Conservation (phyloP, 108 stramenopile species). For the Nitzschia inconspicua region DNA sequence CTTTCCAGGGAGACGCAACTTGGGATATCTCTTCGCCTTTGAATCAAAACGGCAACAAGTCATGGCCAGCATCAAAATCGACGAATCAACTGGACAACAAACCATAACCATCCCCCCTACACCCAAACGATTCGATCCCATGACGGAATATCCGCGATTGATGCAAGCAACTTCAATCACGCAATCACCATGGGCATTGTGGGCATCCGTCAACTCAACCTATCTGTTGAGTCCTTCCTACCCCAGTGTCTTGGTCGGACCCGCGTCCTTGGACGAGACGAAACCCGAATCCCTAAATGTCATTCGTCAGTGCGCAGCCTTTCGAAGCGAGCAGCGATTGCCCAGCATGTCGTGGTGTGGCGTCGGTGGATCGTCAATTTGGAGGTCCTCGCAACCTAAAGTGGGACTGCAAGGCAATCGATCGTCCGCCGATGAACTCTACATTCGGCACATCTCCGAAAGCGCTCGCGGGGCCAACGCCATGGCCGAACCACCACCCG, state of each 20-base stretch:
- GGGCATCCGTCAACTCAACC: constrained; percentile 51
- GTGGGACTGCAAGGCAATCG: constrained; percentile 93
- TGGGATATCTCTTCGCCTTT: constrained; percentile 90
- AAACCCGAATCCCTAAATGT: constrained; percentile 47
- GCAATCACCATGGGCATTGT: constrained; percentile 57
- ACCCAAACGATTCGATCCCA: constrained; percentile 60
- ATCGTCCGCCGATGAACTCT: constrained; percentile 78
- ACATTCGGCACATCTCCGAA: constrained; percentile 70
- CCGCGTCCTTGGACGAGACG: constrained; percentile 55
- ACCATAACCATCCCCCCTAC: constrained; percentile 48
- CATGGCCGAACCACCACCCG: constrained; percentile 23
- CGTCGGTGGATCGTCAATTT: constrained; percentile 77
- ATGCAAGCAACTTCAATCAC: constrained; percentile 25
- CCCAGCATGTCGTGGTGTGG: constrained; percentile 90
- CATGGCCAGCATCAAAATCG: constrained; percentile 40
- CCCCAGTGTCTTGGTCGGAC: constrained; percentile 87
- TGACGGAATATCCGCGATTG: constrained; percentile 61
- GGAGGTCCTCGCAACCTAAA: constrained; percentile 95
- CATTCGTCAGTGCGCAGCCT: constrained; percentile 71
- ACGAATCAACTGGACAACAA: constrained; percentile 31
- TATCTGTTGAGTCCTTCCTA: constrained; percentile 87
- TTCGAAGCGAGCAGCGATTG: constrained; percentile 86
- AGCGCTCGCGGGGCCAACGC: constrained; percentile 65
- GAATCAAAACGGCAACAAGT: constrained; percentile 76
- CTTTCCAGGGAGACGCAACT: constrained; percentile 80